Evolutionary conservation across 2,329 filamentous ascomycete genomes (phyloP).

Genomic region (Colletotrichum sp.): DNA sequence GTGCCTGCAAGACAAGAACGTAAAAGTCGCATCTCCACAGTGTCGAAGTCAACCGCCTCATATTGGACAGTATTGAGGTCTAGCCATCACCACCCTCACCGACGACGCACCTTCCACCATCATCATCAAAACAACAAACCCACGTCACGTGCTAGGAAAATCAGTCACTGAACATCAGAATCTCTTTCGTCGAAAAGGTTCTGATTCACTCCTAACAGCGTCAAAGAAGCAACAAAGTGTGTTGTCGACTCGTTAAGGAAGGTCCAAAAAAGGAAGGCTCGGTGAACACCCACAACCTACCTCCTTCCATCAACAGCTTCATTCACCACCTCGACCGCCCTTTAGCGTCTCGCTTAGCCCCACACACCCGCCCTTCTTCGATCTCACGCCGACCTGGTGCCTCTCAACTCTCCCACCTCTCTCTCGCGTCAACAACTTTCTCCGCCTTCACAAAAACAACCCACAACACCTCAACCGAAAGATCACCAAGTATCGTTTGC

Average conservation of each 20-base stretch:
- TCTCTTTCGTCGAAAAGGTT: neutral
- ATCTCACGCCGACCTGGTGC: neutral
- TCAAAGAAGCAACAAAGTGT: neutral
- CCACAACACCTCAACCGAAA: neutral
- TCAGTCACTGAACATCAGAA: neutral
- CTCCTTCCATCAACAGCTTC: constrained; percentile 7
- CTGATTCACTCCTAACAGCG: neutral
- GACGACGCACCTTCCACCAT: neutral
- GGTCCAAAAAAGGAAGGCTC: neutral
- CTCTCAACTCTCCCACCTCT: neutral
- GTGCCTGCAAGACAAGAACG: neutral
- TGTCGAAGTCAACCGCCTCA: neutral
- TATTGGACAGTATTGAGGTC: neutral
- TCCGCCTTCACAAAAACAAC: neutral
- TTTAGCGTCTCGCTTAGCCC: neutral
- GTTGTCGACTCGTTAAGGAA: neutral
- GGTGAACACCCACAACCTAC: neutral
- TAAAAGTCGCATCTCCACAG: neutral
- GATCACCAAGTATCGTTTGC: constrained; percentile 2
- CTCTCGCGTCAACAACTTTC: neutral
- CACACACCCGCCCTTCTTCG: neutral
- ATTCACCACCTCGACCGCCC: neutral
- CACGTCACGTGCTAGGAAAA: neutral
- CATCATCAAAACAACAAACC: neutral
- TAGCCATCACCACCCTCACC: neutral